phyloP scores from a whole-genome alignment of 2,329 filamentous ascomycete genomes.

The Paecilomyces fulvus region DNA sequence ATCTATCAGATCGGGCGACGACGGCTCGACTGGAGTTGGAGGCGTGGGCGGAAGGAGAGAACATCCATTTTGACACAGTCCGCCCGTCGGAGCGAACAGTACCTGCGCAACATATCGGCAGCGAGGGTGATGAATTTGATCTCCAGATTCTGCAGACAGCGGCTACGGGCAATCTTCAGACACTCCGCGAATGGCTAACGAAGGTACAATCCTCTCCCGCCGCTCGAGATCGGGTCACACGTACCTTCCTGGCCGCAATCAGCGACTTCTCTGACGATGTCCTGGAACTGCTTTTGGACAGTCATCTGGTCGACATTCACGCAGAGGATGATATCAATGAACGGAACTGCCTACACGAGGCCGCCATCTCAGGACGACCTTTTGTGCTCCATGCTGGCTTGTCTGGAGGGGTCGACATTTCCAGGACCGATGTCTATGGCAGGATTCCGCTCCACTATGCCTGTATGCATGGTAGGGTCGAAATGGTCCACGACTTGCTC shows the following conservation, averaged over 20 bases:
- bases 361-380: constrained; percentile 83
- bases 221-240: constrained; percentile 67
- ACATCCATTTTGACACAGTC: constrained; percentile 66
- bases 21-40: constrained; percentile 92
- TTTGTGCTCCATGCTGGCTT: constrained; percentile 71
- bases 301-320: constrained; percentile 76
- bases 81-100: constrained; percentile 32
- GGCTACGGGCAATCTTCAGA: constrained; percentile 67
- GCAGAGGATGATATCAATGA: constrained; percentile 98
- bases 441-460: constrained; percentile 91
- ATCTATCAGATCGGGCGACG: constrained; percentile 91
- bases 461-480: constrained; percentile 83
- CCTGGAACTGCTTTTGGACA: constrained; percentile 67
- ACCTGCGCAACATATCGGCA: constrained; percentile 42
- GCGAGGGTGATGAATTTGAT: constrained; percentile 84
- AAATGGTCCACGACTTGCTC: constrained; percentile 70
- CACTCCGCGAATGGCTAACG: constrained; percentile 70
- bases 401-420: constrained; percentile 65
- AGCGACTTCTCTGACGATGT: constrained; percentile 74
- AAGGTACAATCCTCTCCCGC: constrained; percentile 58
- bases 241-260: constrained; percentile 83
- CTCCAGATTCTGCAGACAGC: constrained; percentile 78
- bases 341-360: constrained; percentile 90
- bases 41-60: constrained; percentile 94
- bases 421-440: constrained; percentile 84